Evolutionary conservation across 257 asterid species (phyloP), one percentile per base, ranked within the genome.

Genomic region (Gentiana dahurica): DNA sequence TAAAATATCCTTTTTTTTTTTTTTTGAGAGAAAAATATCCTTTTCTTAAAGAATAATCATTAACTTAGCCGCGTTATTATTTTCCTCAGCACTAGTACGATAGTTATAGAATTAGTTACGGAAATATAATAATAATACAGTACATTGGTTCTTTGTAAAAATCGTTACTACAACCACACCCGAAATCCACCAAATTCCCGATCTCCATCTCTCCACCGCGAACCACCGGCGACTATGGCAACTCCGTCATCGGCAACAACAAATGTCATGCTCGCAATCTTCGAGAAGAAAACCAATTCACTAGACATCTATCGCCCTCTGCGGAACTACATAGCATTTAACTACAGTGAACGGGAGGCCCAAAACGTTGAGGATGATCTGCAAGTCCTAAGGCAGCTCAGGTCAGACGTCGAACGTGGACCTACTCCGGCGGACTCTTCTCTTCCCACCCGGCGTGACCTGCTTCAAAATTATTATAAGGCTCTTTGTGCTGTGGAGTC

Each of bases 401-500:
- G 98, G 8, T 56, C 84, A 41, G 89, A 81, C 45, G 69, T 85
- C 41, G 95, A 88, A 68, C 84, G 94, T 10, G 84, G 79, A 4
- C 67, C 76, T 12, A 54, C 79, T 15, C 92, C 81, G 6, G 41
- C 74, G 41, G 75, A 70, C 53, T 61, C 63, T 64, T 83, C 91
- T 9, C 74, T 71, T 53, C 60, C 93, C 33, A 84, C 95, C n/a
- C 88, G 97, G 49, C 92, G 98, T 41, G 98, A 92, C 66, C 75
- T 83, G 55, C 76, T 92, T 59, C 94, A 80, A 69, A 85, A 78
- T 72, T 92, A 88, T 81, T 92, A 67, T 67, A 85, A 72, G 79
- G 94, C 95, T 80, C 94, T 92, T 13, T 92, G 94, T 72, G 87
- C 94, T 39, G 94, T 85, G 51, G 99, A 92, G 77, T 85, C 95